Percentiles rank a stretch among this genome's conserved stretches.
Evolutionary conservation across 345 rosid genomes (phyloP).

Genomic region (Gossypium stocksii): DNA sequence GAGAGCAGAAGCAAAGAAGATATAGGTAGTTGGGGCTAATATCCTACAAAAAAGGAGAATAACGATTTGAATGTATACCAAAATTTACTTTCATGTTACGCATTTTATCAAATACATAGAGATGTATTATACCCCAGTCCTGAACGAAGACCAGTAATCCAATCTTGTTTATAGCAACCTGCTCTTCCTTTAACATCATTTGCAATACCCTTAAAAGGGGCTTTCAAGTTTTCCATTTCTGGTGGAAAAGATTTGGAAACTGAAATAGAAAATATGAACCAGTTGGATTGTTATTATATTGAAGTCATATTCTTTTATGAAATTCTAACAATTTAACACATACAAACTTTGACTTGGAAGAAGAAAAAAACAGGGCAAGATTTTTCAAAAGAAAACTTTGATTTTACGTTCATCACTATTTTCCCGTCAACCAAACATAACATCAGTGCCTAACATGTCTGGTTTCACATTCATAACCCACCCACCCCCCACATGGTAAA

Average conservation of each 20-base stretch:
- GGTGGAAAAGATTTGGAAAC: background rate
- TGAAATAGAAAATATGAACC: too few species aligned
- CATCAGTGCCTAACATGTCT: background rate
- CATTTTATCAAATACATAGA: background rate
- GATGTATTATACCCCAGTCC: slow-evolving; percentile 46
- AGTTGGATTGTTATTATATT: too few species aligned
- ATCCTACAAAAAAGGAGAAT: slow-evolving; percentile 33
- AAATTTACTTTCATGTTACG: background rate
- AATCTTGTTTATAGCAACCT: slow-evolving; percentile 64
- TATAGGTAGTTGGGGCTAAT: slow-evolving; percentile 79
- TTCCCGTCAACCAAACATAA: background rate
- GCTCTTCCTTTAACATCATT: slow-evolving; percentile 54
- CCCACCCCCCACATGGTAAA: background rate
- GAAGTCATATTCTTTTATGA: too few species aligned
- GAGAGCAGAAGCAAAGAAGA: slow-evolving; percentile 77
- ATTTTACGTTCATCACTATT: background rate
- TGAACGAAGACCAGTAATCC: slow-evolving; percentile 50
- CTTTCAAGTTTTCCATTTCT: slow-evolving; percentile 39
- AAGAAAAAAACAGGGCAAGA: too few species aligned
- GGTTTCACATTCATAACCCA: background rate
- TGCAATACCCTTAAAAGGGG: slow-evolving; percentile 47
- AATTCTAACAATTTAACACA: too few species aligned
- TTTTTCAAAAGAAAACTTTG: background rate
- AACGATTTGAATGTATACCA: background rate
- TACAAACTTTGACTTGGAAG: too few species aligned